A percentile compares a stretch with the other conserved stretches of the same genome.
These are phyloP conservation scores for Penicillium silybi DNA, from an alignment of 495 filamentous ascomycete species.

Conservation along the genomic window DNA sequence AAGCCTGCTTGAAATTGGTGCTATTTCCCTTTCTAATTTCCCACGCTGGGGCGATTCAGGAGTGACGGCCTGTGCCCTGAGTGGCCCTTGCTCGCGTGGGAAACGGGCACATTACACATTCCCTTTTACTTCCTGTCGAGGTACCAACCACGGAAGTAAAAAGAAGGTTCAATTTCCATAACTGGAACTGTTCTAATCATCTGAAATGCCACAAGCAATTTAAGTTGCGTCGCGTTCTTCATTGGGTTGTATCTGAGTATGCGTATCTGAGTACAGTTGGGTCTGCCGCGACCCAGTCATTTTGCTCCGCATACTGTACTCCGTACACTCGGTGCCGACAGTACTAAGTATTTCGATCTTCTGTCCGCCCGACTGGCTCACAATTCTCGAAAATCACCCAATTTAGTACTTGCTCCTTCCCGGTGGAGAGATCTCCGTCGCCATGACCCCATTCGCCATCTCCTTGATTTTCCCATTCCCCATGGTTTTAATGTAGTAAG, in stretches of 20 bases:
- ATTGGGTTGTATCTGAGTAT: background rate
- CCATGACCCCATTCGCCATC: background rate
- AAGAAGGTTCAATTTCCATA: too few species aligned
- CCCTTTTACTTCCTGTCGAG: conserved; percentile 3
- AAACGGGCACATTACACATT: conserved; percentile 20
- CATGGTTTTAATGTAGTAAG: too few species aligned
- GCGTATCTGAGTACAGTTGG: background rate
- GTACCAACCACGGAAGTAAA: conserved; percentile 4
- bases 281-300: conserved; percentile 32
- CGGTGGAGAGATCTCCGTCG: conserved; percentile 12
- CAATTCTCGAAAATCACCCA: conserved; percentile 19
- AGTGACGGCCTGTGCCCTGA: conserved; percentile 16
- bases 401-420: conserved; percentile 15
- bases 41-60: conserved; percentile 1
- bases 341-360: conserved; percentile 12
- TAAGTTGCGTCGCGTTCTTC: background rate
- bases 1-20: background rate
- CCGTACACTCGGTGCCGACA: background rate
- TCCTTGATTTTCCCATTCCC: background rate
- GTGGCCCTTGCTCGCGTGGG: conserved; percentile 25
- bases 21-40: background rate
- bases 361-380: background rate
- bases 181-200: background rate
- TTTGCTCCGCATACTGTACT: conserved; percentile 25
- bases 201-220: background rate